Evolutionary conservation across 345 rosid genomes (phyloP), one percentile per base, ranked within the genome.

Genomic region (Reutealis trisperma): DNA sequence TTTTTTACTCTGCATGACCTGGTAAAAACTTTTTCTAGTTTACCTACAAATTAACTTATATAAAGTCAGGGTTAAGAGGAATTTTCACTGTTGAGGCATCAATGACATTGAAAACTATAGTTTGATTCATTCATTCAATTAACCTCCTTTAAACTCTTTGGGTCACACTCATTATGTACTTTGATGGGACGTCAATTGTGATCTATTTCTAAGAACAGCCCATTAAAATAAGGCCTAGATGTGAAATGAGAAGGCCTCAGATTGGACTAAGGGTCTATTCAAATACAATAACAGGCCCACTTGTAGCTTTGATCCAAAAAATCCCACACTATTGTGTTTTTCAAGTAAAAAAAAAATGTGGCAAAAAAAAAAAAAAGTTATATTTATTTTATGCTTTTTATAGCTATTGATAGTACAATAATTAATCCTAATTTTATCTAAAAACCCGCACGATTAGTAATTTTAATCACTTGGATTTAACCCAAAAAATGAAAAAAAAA

Each of bases 341-440:
- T 47, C 14, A 47, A 47, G 11, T 47, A 15, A 47, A 47, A 47
- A 47, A 47, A 12, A 8, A 10, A 8, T 10, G 51, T 47, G 51
- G 51, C 14, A 47, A 47, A 52, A 34, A 6, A 2, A 34, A n/a
- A n/a, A n/a, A n/a, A n/a, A n/a, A n/a, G n/a, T n/a, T n/a, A n/a
- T n/a, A n/a, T n/a, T n/a, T n/a, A n/a, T n/a, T 34, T 34, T 34
- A 37, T 37, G 41, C 9, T 65, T 18, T 65, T 37, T 21, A 11
- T 22, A 13, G 37, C 2, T 13, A 67, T 65, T 67, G 71, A 67
- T 67, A 67, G 55, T 57, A n/a, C 52, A 65, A 68, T 68, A 47
- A 49, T 68, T 45, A 37, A 13, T 44, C 10, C 10, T 24, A 68
- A 24, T 47, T 49, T 25, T 0, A 67, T 8, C 12, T 47, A 12